Percentiles rank a stretch among this genome's conserved stretches.
Evolutionary conservation across 192 early-diverging fungal genomes (phyloP).

Genomic region (Backusella psychrophila): DNA sequence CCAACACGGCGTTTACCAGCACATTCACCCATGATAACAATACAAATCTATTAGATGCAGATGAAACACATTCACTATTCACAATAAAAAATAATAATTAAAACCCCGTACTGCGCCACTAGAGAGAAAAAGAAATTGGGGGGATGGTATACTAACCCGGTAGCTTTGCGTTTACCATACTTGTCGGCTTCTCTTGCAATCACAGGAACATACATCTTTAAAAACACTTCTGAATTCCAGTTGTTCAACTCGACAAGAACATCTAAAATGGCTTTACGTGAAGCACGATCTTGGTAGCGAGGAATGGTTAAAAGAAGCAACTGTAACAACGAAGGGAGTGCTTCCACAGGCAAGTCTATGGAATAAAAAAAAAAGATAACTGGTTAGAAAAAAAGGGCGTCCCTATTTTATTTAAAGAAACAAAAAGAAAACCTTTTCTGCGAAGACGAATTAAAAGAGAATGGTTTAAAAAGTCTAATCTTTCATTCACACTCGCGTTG

Average conservation of each 20-base stretch:
- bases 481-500: slow-evolving; percentile 48
- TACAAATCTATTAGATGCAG: slow-evolving; percentile 57
- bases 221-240: slow-evolving; percentile 56
- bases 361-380: background rate
- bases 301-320: slow-evolving; percentile 57
- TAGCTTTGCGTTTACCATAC: slow-evolving; percentile 39
- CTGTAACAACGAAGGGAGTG: slow-evolving; percentile 46
- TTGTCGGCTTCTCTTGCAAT: slow-evolving; percentile 51
- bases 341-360: slow-evolving; percentile 45
- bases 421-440: slow-evolving; percentile 33
- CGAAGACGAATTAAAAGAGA: slow-evolving; percentile 44
- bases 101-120: slow-evolving; percentile 3
- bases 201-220: slow-evolving; percentile 53
- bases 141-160: slow-evolving; percentile 32
- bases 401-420: background rate
- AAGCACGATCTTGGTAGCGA: slow-evolving; percentile 67
- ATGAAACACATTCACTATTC: slow-evolving; percentile 40
- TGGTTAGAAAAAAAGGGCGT: background rate
- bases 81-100: background rate
- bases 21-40: slow-evolving; percentile 64
- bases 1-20: slow-evolving; percentile 39
- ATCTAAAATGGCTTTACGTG: slow-evolving; percentile 58
- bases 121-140: background rate
- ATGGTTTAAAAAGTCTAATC: slow-evolving; percentile 46
- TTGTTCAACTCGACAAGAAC: slow-evolving; percentile 55